A percentile compares a stretch with the other conserved stretches of the same genome.
These are phyloP conservation scores for Penicillium malachiteum DNA, from an alignment of 495 filamentous ascomycete species.

Conservation along the genomic window DNA sequence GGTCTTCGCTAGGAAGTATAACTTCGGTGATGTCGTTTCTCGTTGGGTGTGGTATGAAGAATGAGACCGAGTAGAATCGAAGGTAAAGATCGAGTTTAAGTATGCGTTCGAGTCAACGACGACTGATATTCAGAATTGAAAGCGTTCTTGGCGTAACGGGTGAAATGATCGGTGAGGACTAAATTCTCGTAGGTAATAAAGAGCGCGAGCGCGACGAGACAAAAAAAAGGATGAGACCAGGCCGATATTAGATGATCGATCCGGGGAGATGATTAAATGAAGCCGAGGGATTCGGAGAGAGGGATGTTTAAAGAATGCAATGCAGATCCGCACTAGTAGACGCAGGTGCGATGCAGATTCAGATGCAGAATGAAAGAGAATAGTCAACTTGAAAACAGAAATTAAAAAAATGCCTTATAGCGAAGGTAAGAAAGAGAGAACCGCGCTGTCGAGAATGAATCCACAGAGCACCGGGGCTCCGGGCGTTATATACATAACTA, in stretches of 20 bases:
- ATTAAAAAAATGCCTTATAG: not conserved
- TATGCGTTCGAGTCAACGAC: conserved; percentile 7
- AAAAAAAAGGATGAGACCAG: conserved; percentile 1
- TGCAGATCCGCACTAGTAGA: not conserved
- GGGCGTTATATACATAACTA: conserved; percentile 1
- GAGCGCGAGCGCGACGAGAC: conserved; percentile 1
- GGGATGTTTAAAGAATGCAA: not conserved
- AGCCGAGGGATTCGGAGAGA: not conserved
- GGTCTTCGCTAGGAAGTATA: too few relatives aligned
- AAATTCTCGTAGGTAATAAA: not conserved
- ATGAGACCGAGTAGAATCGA: not conserved
- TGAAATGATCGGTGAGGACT: not conserved
- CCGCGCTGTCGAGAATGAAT: not conserved
- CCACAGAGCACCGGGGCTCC: not conserved
- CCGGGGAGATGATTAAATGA: not conserved
- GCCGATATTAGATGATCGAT: not conserved
- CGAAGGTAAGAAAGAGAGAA: not conserved
- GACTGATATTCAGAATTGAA: not conserved
- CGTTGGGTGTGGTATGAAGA: not conserved
- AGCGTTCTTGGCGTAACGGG: not conserved
- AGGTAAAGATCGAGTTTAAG: not conserved
- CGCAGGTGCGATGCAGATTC: not conserved
- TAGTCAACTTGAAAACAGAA: not conserved
- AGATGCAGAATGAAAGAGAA: not conserved
- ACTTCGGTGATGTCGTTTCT: not conserved